Conservation (phyloP, 2,329 filamentous ascomycete genomes). For the Pleurostoma richardsiae region DNA sequence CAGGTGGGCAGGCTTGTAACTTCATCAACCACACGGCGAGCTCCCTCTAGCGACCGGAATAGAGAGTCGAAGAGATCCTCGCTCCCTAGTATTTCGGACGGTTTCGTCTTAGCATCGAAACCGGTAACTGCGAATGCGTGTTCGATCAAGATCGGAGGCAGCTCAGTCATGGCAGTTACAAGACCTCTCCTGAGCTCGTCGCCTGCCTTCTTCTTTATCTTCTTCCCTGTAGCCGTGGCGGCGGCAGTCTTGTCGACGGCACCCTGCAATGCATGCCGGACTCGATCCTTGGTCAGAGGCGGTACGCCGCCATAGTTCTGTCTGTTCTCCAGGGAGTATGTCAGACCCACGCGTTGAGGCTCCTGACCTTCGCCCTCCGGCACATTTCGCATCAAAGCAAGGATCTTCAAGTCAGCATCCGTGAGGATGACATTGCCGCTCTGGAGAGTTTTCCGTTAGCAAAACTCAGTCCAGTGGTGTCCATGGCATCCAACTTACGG, state of each 20-base stretch:
- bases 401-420: conserved; percentile 74
- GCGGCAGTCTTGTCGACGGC: conserved; percentile 55
- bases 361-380: conserved; percentile 79
- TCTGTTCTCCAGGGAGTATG: conserved; percentile 74
- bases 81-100: conserved; percentile 65
- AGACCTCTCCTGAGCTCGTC: conserved; percentile 76
- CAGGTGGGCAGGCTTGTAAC: conserved; percentile 62
- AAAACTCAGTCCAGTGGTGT: too few relatives aligned
- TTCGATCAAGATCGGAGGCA: conserved; percentile 82
- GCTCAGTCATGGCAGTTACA: conserved; percentile 79
- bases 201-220: conserved; percentile 66
- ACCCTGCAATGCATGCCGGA: conserved; percentile 64
- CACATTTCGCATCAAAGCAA: conserved; percentile 77
- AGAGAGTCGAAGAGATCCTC: conserved; percentile 61
- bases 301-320: conserved; percentile 80
- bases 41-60: conserved; percentile 63
- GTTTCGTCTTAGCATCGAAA: conserved; percentile 65
- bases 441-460: conserved; percentile 12
- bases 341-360: conserved; percentile 68
- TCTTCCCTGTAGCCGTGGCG: conserved; percentile 49
- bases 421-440: conserved; percentile 93
- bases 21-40: conserved; percentile 62
- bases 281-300: conserved; percentile 65
- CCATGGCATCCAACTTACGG: conserved; percentile 22
- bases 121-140: conserved; percentile 68